phyloP scores from a whole-genome alignment of 345 rosid genomes.

The Trapa incisa region DNA sequence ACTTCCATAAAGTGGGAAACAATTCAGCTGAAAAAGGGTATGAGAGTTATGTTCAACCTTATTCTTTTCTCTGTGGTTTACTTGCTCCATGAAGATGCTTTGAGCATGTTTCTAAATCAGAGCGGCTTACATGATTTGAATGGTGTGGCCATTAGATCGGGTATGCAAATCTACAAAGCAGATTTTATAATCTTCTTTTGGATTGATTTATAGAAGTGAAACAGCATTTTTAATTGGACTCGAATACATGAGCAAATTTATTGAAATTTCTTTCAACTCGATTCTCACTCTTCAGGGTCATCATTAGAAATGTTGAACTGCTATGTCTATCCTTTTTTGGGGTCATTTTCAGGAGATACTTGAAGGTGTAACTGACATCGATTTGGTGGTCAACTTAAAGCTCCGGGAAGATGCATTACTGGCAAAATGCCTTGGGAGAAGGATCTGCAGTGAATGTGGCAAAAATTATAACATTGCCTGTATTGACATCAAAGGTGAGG shows the following conservation, averaged over 20 bases:
- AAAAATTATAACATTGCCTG: constrained; percentile 78
- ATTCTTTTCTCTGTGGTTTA: not conserved
- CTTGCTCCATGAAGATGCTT: not conserved
- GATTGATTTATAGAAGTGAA: not conserved
- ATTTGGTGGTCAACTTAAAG: constrained; percentile 74
- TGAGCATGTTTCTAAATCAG: not conserved
- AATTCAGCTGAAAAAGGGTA: not conserved
- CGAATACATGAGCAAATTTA: not conserved
- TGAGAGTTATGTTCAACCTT: not conserved
- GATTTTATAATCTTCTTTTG: not conserved
- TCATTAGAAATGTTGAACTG: too few relatives aligned
- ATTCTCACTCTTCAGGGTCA: not conserved
- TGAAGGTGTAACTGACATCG: constrained; percentile 73
- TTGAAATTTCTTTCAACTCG: too few relatives aligned
- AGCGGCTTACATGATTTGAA: not conserved
- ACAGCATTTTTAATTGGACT: not conserved
- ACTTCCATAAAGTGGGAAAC: too few relatives aligned
- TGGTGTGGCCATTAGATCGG: not conserved
- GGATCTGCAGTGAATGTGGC: constrained; percentile 85
- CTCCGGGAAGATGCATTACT: constrained; percentile 79
- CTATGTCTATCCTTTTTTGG: not conserved
- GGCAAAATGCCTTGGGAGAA: constrained; percentile 91
- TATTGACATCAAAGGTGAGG: constrained; percentile 71
- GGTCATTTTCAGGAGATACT: constrained; percentile 57
- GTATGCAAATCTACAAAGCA: not conserved